Evolutionary conservation across 768 basidiomycete genomes (phyloP), one percentile per base, ranked within the genome.

Genomic region (Trametes gibbosa): DNA sequence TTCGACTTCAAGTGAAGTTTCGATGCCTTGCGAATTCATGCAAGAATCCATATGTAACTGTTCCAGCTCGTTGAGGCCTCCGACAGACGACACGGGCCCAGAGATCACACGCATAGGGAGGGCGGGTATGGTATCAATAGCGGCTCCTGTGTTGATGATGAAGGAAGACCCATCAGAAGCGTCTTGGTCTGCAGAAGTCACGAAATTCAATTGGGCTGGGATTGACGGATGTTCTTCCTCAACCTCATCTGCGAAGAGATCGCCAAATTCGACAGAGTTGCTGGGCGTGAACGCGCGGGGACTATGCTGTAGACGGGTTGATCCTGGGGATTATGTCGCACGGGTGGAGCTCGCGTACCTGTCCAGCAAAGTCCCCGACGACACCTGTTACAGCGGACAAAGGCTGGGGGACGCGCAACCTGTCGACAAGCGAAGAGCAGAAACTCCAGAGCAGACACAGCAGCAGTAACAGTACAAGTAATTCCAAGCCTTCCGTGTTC

Each of bases 371-470:
- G 6, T 53, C 47, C 21, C 54, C 58, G 2, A 58, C 48, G 5
- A 53, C 47, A 12, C 53, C 42, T 16, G 41, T 16, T 14, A 45
- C 50, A 14, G 45, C 10, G 8, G 45, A 61, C 8, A 39, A 9
- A 23, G 54, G 50, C 19, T 40, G 54, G 17, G 45, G 50, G 1
- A 61, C 45, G 7, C 60, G 54, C 37, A 61, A 40, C 35, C 35
- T 56, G 45, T 27, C 16, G 25, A 41, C 19, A 2, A 56, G 29
- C 2, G 25, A 56, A 3, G 21, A 19, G 23, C 53, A 56, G 8
- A 2, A 37, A 17, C 25, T 21, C 43, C 50, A 39, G 27, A 61
- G 35, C 21, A 56, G 21, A 29, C 40, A 39, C 6, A 52, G 27
- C 29, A 46, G 29, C 0, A 52, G 27, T 6, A 52, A 21, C 14